phyloP scores from a whole-genome alignment of 2,329 filamentous ascomycete genomes.

The Botrytis paeoniae region DNA sequence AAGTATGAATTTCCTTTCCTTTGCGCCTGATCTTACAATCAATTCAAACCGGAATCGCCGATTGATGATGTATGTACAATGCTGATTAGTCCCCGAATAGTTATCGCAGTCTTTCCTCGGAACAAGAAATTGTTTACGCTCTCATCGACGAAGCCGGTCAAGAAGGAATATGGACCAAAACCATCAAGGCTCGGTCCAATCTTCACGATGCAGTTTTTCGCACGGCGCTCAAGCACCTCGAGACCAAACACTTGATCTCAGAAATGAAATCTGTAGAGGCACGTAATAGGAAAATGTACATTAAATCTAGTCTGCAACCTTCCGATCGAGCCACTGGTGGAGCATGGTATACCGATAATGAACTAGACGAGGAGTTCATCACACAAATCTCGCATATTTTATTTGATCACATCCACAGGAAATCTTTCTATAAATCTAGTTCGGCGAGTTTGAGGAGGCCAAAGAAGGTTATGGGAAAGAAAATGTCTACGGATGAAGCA shows the following conservation, averaged over 20 bases:
- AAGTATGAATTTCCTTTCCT: slow-evolving; percentile 47
- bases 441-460: slow-evolving; percentile 46
- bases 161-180: slow-evolving; percentile 88
- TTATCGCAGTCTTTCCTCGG: slow-evolving; percentile 64
- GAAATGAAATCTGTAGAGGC: slow-evolving; percentile 90
- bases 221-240: slow-evolving; percentile 78
- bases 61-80: background rate
- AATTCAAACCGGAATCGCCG: background rate
- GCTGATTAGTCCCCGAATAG: slow-evolving; percentile 38
- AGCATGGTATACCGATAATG: slow-evolving; percentile 89
- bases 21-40: too few relatives aligned
- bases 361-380: slow-evolving; percentile 86
- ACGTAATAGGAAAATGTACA: slow-evolving; percentile 92
- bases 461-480: slow-evolving; percentile 51
- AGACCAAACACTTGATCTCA: slow-evolving; percentile 77
- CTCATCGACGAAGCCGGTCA: slow-evolving; percentile 82
- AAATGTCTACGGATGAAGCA: slow-evolving; percentile 45
- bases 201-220: slow-evolving; percentile 82
- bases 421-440: slow-evolving; percentile 63
- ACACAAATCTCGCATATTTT: slow-evolving; percentile 70
- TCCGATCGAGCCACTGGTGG: slow-evolving; percentile 90
- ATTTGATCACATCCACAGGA: slow-evolving; percentile 67
- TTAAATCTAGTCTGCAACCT: slow-evolving; percentile 79
- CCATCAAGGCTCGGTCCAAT: slow-evolving; percentile 74
- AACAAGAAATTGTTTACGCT: slow-evolving; percentile 80